Evolutionary conservation across 768 basidiomycete genomes (phyloP).

Genomic region (Auriscalpium microsporum): DNA sequence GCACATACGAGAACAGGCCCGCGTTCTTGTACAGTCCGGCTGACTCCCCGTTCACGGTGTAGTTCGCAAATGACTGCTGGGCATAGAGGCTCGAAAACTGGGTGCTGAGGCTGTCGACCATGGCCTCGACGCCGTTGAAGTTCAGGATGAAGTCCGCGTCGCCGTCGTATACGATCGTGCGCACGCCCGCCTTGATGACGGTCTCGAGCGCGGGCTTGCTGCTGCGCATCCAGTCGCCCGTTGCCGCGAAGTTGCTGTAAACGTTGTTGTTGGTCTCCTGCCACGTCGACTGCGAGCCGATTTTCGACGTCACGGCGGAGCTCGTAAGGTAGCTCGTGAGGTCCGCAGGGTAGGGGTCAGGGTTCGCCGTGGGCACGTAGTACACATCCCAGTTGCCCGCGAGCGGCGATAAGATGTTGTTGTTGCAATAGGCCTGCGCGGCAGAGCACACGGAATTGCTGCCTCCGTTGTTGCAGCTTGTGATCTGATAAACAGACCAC

Average conservation of each 20-base stretch:
- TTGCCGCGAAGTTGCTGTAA: constrained; percentile 38
- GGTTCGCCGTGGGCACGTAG: constrained; percentile 34
- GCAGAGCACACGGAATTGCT: constrained; percentile 42
- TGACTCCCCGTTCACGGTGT: constrained; percentile 39
- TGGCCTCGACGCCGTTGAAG: constrained; percentile 46
- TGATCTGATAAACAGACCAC: constrained; percentile 31
- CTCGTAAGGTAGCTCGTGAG: constrained; percentile 24
- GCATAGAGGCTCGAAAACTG: constrained; percentile 35
- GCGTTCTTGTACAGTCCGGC: constrained; percentile 53
- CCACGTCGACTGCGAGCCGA: constrained; percentile 40
- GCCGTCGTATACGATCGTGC: constrained; percentile 39
- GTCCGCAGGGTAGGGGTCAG: constrained; percentile 42
- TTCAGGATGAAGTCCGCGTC: constrained; percentile 41
- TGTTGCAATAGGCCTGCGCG: constrained; percentile 54
- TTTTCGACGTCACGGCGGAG: constrained; percentile 26
- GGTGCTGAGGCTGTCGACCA: constrained; percentile 45
- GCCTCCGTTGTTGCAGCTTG: constrained; percentile 40
- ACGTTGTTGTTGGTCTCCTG: constrained; percentile 31
- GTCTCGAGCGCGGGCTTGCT: constrained; percentile 40
- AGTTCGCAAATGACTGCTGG: constrained; percentile 35
- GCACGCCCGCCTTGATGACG: constrained; percentile 50
- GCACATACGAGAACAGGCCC: constrained; percentile 47
- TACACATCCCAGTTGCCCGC: constrained; percentile 45
- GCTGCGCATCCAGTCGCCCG: constrained; percentile 53
- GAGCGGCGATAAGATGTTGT: constrained; percentile 42